phyloP scores from a whole-genome alignment of 805 yeast species.

The Saturnispora besseyi region DNA sequence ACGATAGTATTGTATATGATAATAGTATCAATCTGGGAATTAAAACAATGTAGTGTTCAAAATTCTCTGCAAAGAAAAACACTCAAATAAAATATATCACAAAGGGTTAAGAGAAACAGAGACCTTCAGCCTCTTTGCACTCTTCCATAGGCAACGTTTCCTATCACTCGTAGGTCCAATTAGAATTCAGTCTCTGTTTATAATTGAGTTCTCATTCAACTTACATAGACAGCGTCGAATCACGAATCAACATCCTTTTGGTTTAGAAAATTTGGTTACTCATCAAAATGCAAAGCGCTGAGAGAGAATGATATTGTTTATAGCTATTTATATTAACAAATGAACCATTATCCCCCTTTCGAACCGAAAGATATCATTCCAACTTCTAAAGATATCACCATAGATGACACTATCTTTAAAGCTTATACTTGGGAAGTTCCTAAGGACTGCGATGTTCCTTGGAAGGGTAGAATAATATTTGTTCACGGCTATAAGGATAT shows the following conservation, averaged over 20 bases:
- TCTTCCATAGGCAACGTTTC: too few species aligned
- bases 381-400: constrained; percentile 6
- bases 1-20: too few species aligned
- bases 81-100: too few species aligned
- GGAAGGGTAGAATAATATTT: constrained; percentile 47
- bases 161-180: too few species aligned
- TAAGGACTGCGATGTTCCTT: constrained; percentile 7
- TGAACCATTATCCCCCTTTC: constrained; percentile 10
- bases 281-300: background rate
- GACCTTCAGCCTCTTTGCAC: too few species aligned
- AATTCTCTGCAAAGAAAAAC: too few species aligned
- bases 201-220: too few species aligned
- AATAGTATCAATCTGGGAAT: too few species aligned
- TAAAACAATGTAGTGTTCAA: too few species aligned
- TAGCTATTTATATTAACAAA: background rate
- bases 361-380: constrained; percentile 8
- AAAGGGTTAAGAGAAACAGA: too few species aligned
- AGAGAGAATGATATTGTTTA: too few species aligned
- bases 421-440: constrained; percentile 16
- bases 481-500: constrained; percentile 71
- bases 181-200: too few species aligned
- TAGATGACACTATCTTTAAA: constrained; percentile 18
- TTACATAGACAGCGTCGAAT: background rate
- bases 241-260: background rate
- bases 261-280: background rate